Conservation (phyloP, 768 basidiomycete genomes). For the Suillus hirtellus region DNA sequence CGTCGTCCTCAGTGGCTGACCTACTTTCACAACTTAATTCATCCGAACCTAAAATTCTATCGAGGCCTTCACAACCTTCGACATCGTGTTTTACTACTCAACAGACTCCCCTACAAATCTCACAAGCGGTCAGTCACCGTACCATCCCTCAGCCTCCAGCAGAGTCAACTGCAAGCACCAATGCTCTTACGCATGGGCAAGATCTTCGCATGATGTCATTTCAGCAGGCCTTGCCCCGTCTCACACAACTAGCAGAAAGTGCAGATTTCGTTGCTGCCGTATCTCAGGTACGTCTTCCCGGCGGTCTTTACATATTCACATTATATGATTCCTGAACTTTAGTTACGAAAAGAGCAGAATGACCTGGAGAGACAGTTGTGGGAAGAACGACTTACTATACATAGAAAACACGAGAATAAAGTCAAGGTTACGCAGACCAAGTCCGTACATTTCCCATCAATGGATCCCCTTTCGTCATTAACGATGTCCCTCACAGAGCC, state of each 20-base stretch:
- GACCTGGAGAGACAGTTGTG: slow-evolving; percentile 66
- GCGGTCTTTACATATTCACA: slow-evolving; percentile 8
- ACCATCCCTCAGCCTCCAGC: slow-evolving; percentile 15
- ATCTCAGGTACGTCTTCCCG: slow-evolving; percentile 44
- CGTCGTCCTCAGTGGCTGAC: slow-evolving; percentile 52
- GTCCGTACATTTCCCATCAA: slow-evolving; percentile 39
- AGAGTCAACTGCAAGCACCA: slow-evolving; percentile 3
- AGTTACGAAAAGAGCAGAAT: slow-evolving; percentile 76
- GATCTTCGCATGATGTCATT: slow-evolving; percentile 57
- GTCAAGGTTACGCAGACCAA: slow-evolving; percentile 67
- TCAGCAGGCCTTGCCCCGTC: slow-evolving; percentile 65
- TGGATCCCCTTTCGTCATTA: slow-evolving; percentile 5
- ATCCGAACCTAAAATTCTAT: slow-evolving; percentile 23
- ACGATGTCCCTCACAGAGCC: slow-evolving; percentile 46
- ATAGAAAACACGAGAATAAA: slow-evolving; percentile 68
- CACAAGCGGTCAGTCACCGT: slow-evolving; percentile 17
- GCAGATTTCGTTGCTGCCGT: slow-evolving; percentile 50
- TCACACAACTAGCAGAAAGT: slow-evolving; percentile 62
- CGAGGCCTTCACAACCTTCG: slow-evolving; percentile 12
- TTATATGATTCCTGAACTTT: slow-evolving; percentile 13
- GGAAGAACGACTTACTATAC: slow-evolving; percentile 64
- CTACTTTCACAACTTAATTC: slow-evolving; percentile 62
- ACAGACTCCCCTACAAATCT: slow-evolving; percentile 13
- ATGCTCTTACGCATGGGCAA: slow-evolving; percentile 17
- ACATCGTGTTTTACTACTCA: slow-evolving; percentile 13